Conservation (phyloP, 495 filamentous ascomycete species). For the Daldinia caldariorum region DNA sequence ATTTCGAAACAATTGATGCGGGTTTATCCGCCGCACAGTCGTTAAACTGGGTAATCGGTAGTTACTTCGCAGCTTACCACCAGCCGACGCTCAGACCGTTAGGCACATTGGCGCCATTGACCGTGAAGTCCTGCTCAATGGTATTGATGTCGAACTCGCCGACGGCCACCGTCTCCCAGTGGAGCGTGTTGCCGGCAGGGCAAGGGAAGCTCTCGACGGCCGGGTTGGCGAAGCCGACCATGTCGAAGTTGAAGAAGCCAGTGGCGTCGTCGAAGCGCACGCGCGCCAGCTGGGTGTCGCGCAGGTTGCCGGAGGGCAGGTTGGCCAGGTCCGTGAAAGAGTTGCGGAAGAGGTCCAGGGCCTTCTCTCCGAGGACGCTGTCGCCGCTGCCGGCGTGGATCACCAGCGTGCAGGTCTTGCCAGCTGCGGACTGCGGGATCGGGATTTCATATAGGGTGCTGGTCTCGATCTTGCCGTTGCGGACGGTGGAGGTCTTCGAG, state of each 20-base stretch:
- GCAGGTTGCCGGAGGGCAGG: slow-evolving; percentile 35
- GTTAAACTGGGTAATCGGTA: not conserved
- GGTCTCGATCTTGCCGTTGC: slow-evolving; percentile 29
- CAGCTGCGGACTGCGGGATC: slow-evolving; percentile 32
- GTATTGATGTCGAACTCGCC: slow-evolving; percentile 35
- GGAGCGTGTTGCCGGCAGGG: slow-evolving; percentile 31
- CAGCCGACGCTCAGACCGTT: slow-evolving; percentile 42
- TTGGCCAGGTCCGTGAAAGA: slow-evolving; percentile 34
- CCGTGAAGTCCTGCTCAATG: slow-evolving; percentile 39
- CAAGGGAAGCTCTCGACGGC: slow-evolving; percentile 39
- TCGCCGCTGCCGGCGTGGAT: slow-evolving; percentile 28
- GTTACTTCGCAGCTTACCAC: slow-evolving; percentile 14
- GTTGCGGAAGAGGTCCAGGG: slow-evolving; percentile 43
- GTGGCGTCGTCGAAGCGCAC: slow-evolving; percentile 29
- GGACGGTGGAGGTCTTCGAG: slow-evolving; percentile 20
- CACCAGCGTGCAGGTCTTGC: slow-evolving; percentile 42
- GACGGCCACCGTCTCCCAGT: slow-evolving; percentile 41
- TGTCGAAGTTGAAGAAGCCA: slow-evolving; percentile 38
- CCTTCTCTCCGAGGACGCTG: slow-evolving; percentile 17
- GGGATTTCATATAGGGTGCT: slow-evolving; percentile 46
- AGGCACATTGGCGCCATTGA: slow-evolving; percentile 27
- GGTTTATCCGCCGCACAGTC: not conserved
- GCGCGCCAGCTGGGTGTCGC: slow-evolving; percentile 36
- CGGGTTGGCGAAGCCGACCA: slow-evolving; percentile 28
- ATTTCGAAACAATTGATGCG: not conserved